Evolutionary conservation across 768 basidiomycete genomes (phyloP), one percentile per base, ranked within the genome.

Genomic region (Boletus vinaceobasis): DNA sequence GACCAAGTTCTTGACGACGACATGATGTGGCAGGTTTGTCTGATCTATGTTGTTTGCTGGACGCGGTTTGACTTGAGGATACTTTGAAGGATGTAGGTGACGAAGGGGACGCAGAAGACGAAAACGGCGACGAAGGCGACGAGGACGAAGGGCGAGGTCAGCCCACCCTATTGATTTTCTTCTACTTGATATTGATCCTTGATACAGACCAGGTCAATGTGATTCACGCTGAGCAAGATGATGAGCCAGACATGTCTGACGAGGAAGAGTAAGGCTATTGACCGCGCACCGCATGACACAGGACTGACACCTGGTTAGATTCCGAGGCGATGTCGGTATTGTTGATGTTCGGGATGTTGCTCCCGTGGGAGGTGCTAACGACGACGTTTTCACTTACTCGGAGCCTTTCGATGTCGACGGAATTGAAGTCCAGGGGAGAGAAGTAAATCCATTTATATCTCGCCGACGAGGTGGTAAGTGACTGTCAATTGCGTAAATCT

Each of bases 171-270:
- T 7, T 44, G 1, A 29, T 44, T 31, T 42, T 7, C 35, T 45
- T 36, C 26, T 47, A 10, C 35, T 44, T 43, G 42, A 43, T 31
- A 43, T 50, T 67, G 43, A 71, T 32, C 21, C 11, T 42, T 2
- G 13, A 33, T 13, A 23, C 53, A 77, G 76, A 76, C 27, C 77
- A 76, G 5, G 82, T 86, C 43, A 81, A 82, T 62, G 78, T 85
- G 45, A 80, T 84, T 39, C 83, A 83, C 45, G 79, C 81, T 50
- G 83, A 81, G 40, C 83, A 83, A 58, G 85, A 81, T 31, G 81
- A 79, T 45, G 81, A 82, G 52, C 83, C 77, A 5, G 87, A 85
- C 55, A 72, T 80, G 67, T 88, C 86, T 11, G 84, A 86, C 58
- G 86, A 85, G 48, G 83, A 86, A 59, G 86, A 85, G 75, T 86